Base-by-base conservation (phyloP, 2,329 filamentous ascomycete genomes). In the Cryphonectria radicalis region DNA sequence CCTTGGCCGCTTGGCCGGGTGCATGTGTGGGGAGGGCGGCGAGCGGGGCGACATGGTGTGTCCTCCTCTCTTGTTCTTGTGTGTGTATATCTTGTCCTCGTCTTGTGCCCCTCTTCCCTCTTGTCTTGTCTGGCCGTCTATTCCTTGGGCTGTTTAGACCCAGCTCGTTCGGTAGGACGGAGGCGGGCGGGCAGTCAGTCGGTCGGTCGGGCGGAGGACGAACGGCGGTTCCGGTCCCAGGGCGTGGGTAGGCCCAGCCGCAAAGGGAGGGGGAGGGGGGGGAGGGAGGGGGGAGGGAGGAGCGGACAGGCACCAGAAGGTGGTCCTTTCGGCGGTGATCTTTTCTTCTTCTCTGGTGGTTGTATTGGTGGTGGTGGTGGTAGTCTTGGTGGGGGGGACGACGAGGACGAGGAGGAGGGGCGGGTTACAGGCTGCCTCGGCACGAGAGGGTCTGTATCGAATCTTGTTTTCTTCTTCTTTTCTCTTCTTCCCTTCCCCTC, bases 1-100 rank as follows among this genome's bases (percentile, higher is more conserved):
- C 74, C 88, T 86, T 73, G 85, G 83, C 75, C 89, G 88, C 80
- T 91, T 91, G 76, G 83, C 81, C 60, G 87, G 86, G 75, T 88
- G 84, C 60, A 83, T 79, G 75, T 80, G 81, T 75, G 85, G 84
- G 71, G 86, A 86, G 71, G 84, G 82, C 77, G 87, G 84, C 71
- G 83, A 82, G 75, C 81, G 82, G 59, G 80, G 81, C 75, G 83
- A 83, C 86, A 86, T 86, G 75, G 72, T 77, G 42, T 67, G 19
- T 43, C 22, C 60, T 59, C 22, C 37, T 64, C 28, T 50, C 4
- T 8, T 22, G 46, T 14, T 25, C 5, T 10, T 11, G 25, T 63
- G 57, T 37, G 55, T 60, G 28, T n/a, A 3, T 19, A n/a, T 43
- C 6, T n/a, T n/a, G 19, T 50, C 19, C 19, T n/a, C 19, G 19